A percentile compares a stretch with the other conserved stretches of the same genome.
phyloP scores from a whole-genome alignment of 2,329 filamentous ascomycete species.

The Drechslera avenae region DNA sequence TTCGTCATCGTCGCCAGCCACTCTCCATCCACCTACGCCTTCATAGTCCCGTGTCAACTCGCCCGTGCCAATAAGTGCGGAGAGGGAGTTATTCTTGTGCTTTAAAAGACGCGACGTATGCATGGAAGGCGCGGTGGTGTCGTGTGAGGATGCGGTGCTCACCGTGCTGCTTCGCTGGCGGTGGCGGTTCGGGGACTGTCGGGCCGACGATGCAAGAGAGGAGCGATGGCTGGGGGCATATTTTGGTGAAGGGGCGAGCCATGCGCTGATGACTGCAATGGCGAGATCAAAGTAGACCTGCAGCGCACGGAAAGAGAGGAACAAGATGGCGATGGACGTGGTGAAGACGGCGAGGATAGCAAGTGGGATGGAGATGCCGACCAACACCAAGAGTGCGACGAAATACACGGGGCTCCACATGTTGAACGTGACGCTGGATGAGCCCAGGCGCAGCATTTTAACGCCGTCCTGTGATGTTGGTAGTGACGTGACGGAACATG shows the following conservation, averaged over 20 bases:
- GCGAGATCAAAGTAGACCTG: slow-evolving; percentile 52
- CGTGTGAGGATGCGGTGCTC: slow-evolving; percentile 30
- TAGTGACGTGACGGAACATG: not conserved
- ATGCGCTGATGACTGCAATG: slow-evolving; percentile 47
- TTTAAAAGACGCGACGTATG: slow-evolving; percentile 22
- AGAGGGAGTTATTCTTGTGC: slow-evolving; percentile 43
- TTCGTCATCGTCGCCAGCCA: slow-evolving; percentile 47
- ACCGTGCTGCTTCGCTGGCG: slow-evolving; percentile 30
- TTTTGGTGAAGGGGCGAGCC: slow-evolving; percentile 37
- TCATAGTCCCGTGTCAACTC: slow-evolving; percentile 50
- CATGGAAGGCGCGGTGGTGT: slow-evolving; percentile 19
- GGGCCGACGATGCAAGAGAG: slow-evolving; percentile 19
- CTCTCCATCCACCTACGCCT: slow-evolving; percentile 51
- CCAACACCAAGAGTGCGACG: slow-evolving; percentile 43
- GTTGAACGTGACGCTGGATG: slow-evolving; percentile 22
- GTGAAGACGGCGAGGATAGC: slow-evolving; percentile 48
- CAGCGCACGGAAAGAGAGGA: slow-evolving; percentile 48
- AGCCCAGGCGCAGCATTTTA: slow-evolving; percentile 23
- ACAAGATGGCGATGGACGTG: slow-evolving; percentile 46
- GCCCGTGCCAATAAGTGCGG: slow-evolving; percentile 40
- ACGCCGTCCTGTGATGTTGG: not conserved
- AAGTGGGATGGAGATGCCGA: slow-evolving; percentile 48
- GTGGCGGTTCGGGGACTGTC: slow-evolving; percentile 32
- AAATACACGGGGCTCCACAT: slow-evolving; percentile 41
- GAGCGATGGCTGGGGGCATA: slow-evolving; percentile 15